These are phyloP conservation scores for Boletus nobilissimus DNA, from an alignment of 1,284 basidiomycete genomes.

Conservation along the genomic window DNA sequence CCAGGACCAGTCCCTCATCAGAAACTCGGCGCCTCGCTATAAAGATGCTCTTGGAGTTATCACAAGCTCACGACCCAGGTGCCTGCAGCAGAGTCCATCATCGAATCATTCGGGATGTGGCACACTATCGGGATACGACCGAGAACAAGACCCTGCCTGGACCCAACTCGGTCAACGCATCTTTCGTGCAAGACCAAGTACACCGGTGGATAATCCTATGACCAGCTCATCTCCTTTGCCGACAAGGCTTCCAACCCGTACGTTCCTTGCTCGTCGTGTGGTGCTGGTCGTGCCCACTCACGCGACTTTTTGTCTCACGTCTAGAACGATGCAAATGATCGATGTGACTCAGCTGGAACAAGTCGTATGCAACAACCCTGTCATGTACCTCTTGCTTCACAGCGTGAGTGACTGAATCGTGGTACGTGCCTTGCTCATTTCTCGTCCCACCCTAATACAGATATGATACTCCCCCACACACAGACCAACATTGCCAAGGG, in stretches of 20 bases:
- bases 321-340: conserved; percentile 57
- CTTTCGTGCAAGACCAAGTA: conserved; percentile 80
- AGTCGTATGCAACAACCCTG: conserved; percentile 64
- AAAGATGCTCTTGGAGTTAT: no score
- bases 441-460: not conserved
- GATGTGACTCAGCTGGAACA: conserved; percentile 63
- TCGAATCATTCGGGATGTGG: no score
- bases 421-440: conserved; percentile 48
- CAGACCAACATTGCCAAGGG: conserved; percentile 54
- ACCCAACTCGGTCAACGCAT: conserved; percentile 72
- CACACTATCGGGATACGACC: no score
- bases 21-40: no score
- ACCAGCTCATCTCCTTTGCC: conserved; percentile 76
- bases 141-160: conserved; percentile 66
- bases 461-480: not conserved
- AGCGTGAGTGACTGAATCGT: conserved; percentile 55
- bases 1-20: no score
- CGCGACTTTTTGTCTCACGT: not conserved
- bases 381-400: conserved; percentile 82
- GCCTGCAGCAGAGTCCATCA: no score
- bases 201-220: conserved; percentile 71
- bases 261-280: conserved; percentile 35
- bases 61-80: no score
- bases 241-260: conserved; percentile 74
- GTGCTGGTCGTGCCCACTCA: conserved; percentile 13